Base-by-base conservation (phyloP, 108 stramenopile genomes). In the Pelagomonas calceolata region DNA sequence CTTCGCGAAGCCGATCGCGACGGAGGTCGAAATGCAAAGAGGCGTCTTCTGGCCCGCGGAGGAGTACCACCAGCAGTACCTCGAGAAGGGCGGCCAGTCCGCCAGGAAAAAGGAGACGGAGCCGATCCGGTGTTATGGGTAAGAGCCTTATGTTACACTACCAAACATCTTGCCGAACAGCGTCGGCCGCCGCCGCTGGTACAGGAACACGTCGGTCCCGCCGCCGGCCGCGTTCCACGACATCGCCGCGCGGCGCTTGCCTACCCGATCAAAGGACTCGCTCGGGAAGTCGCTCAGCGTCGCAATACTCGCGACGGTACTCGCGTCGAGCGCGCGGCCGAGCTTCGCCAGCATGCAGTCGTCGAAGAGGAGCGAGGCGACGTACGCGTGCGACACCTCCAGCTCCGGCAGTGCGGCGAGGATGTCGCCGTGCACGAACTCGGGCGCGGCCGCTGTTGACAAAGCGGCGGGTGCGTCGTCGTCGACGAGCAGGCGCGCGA, bases 11-110 rank as follows among this genome's bases (percentile, higher is more conserved):
- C 72, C 5, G 14, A 77, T 74, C 32, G 73, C 78, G 68, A 89
- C 92, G 17, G 91, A 95, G 75, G 63, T 93, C 32, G 68, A 73
- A 33, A 5, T 12, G 9, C 66, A 68, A 60, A 86, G 86, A 4
- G n/a, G 73, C 26, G 72, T 45, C 5, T 95, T 91, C 74, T 92
- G 83, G 70, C 78, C 85, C 4, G 92, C 91, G 0, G 94, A 93
- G 71, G 91, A 88, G 12, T 82, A 92, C 63, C 92, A 95, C 72
- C 92, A 92, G 69, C 88, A 91, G 66, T 96, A 96, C 81, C 83
- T 96, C 46, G 74, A 88, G 73, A 94, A 94, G 76, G 93, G 94
- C 16, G 94, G 94, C 21, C 70, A 71, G 36, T 34, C 32, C 63
- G 63, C 70, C 4, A 32, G 32, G 17, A 65, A 65, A 64, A 64